These are phyloP conservation scores for Diaporthe aspalathi DNA, from an alignment of 2,329 filamentous ascomycete genomes.

Conservation along the genomic window DNA sequence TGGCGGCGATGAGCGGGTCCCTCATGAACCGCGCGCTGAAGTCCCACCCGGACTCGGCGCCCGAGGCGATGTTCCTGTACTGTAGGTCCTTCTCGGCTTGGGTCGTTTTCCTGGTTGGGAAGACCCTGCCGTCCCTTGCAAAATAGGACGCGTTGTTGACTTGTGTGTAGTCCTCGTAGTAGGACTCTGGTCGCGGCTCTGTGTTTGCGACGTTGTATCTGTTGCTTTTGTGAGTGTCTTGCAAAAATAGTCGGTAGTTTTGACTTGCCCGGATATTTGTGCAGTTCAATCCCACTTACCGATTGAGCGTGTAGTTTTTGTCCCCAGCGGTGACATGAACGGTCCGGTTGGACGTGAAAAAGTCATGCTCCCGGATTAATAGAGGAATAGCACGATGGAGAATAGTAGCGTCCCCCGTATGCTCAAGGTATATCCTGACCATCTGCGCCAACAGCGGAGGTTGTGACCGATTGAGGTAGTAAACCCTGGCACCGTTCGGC, in stretches of 20 bases:
- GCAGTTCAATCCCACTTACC: slow-evolving; percentile 50
- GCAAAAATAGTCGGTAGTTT: background rate
- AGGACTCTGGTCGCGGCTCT: slow-evolving; percentile 75
- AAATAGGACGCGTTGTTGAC: slow-evolving; percentile 75
- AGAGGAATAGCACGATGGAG: slow-evolving; percentile 71
- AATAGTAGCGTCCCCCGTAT: slow-evolving; percentile 72
- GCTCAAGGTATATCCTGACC: slow-evolving; percentile 72
- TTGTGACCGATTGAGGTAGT: slow-evolving; percentile 77
- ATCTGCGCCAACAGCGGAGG: slow-evolving; percentile 75
- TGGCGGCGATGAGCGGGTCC: slow-evolving; percentile 67
- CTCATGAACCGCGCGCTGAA: slow-evolving; percentile 70
- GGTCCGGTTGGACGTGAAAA: slow-evolving; percentile 71
- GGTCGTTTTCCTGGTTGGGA: slow-evolving; percentile 65
- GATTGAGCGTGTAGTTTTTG: slow-evolving; percentile 66
- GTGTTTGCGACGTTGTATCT: slow-evolving; percentile 72
- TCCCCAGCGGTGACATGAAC: slow-evolving; percentile 60
- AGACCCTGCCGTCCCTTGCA: slow-evolving; percentile 67
- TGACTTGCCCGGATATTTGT: background rate
- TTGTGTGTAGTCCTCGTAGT: slow-evolving; percentile 72
- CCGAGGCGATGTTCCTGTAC: slow-evolving; percentile 72
- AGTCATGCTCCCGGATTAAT: slow-evolving; percentile 72
- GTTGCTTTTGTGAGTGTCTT: background rate
- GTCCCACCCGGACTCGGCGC: slow-evolving; percentile 75
- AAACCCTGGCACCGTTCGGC: slow-evolving; percentile 74
- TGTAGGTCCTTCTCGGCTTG: slow-evolving; percentile 58